These are phyloP conservation scores for Penicillium subrubescens DNA, from an alignment of 495 filamentous ascomycete genomes.

Conservation along the genomic window DNA sequence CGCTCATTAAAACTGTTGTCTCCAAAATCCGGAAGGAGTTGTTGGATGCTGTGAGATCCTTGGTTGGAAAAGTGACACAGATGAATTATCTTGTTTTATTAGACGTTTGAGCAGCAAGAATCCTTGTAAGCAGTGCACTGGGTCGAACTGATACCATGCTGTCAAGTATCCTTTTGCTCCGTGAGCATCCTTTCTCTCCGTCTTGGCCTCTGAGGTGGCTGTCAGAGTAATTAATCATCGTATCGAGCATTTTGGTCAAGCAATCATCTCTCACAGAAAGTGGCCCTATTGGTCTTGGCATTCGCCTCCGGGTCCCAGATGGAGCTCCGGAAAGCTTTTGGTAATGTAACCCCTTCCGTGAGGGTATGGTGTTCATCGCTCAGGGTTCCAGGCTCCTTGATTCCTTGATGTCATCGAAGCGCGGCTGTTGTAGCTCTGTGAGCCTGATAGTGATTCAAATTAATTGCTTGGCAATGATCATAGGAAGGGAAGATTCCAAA, in stretches of 20 bases:
- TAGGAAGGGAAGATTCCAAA: too few relatives aligned
- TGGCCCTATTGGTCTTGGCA: too few relatives aligned
- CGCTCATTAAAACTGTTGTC: not conserved
- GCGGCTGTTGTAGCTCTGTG: too few relatives aligned
- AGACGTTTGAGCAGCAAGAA: not conserved
- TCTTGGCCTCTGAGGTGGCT: not conserved
- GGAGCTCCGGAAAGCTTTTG: too few relatives aligned
- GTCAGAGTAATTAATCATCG: not conserved
- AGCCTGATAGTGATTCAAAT: too few relatives aligned
- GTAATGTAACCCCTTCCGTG: too few relatives aligned
- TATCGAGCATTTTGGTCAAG: not conserved
- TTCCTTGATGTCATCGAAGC: too few relatives aligned
- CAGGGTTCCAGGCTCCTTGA: too few relatives aligned
- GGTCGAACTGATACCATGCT: not conserved
- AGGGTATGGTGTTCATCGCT: too few relatives aligned
- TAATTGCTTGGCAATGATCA: too few relatives aligned
- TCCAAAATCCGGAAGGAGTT: not conserved
- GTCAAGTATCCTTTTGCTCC: not conserved
- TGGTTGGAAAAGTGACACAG: not conserved
- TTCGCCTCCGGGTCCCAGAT: too few relatives aligned
- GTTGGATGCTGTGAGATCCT: not conserved
- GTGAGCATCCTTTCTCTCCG: not conserved
- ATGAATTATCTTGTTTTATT: not conserved
- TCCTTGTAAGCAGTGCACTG: not conserved
- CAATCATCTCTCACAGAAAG: too few relatives aligned